Percentiles rank a stretch among this genome's conserved stretches.
These are phyloP conservation scores for Rhizophagus clarus DNA, from an alignment of 192 early-diverging fungal genomes.

Conservation along the genomic window DNA sequence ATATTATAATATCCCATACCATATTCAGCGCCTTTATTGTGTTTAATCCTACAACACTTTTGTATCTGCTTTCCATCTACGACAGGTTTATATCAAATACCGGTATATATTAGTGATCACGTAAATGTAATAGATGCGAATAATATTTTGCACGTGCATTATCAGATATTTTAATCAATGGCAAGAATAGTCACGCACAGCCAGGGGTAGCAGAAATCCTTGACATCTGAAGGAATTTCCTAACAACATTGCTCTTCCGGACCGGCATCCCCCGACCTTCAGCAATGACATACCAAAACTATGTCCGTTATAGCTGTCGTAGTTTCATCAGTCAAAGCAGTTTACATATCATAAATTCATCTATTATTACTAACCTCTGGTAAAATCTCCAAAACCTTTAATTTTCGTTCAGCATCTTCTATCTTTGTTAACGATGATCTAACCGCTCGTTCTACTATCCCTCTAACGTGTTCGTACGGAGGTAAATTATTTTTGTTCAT, in stretches of 20 bases:
- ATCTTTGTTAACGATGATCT: too few relatives aligned
- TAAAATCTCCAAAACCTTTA: too few relatives aligned
- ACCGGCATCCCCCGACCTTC: constrained; percentile 15
- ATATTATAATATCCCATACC: background rate
- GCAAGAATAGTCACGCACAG: constrained; percentile 27
- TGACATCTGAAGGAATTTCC: constrained; percentile 13
- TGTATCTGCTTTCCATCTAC: background rate
- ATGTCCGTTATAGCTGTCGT: too few relatives aligned
- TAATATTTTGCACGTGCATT: background rate
- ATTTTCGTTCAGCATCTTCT: too few relatives aligned
- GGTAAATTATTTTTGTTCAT: too few relatives aligned
- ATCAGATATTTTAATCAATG: too few relatives aligned
- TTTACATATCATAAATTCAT: too few relatives aligned
- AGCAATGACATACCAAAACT: constrained; percentile 3
- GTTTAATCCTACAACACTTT: background rate
- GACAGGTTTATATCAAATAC: background rate
- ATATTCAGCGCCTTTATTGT: background rate
- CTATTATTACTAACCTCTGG: too few relatives aligned
- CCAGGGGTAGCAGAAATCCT: constrained; percentile 10
- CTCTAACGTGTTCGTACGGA: too few relatives aligned
- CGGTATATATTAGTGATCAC: background rate
- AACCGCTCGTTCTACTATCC: too few relatives aligned
- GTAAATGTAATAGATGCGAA: too few relatives aligned
- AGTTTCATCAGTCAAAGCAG: too few relatives aligned
- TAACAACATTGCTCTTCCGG: constrained; percentile 25